Percentiles rank a stretch among this genome's conserved stretches.
Evolutionary conservation across 2,329 filamentous ascomycete genomes (phyloP).

Genomic region (Pseudogymnoascus sp.): DNA sequence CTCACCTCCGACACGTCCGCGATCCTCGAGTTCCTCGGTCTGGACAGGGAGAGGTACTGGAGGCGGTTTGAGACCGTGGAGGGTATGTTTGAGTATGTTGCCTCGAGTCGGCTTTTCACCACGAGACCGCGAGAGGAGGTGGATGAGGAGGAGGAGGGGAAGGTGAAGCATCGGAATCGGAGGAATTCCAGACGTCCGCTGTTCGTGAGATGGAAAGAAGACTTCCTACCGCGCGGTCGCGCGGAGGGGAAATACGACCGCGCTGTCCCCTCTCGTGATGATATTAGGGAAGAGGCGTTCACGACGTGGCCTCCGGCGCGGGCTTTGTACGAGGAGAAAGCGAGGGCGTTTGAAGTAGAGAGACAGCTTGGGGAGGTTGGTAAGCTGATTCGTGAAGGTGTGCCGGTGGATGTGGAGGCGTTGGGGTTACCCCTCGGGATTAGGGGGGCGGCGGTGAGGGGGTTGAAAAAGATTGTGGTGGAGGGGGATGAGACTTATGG

Average conservation of each 20-base stretch:
- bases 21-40: constrained; percentile 56
- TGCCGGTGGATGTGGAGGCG: constrained; percentile 26
- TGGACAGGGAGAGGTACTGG: constrained; percentile 45
- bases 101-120: constrained; percentile 52
- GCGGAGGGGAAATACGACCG: constrained; percentile 31
- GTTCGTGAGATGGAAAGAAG: constrained; percentile 54
- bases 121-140: constrained; percentile 30
- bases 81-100: constrained; percentile 56
- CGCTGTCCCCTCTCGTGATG: constrained; percentile 31
- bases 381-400: constrained; percentile 38
- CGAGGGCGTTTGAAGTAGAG: constrained; percentile 36
- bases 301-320: constrained; percentile 38
- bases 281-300: constrained; percentile 48
- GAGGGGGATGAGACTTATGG: constrained; percentile 37
- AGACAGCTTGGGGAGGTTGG: constrained; percentile 38
- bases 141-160: constrained; percentile 18
- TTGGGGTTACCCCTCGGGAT: neutral
- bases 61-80: constrained; percentile 47
- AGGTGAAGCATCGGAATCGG: constrained; percentile 48
- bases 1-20: constrained; percentile 50
- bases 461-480: constrained; percentile 45
- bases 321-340: constrained; percentile 37
- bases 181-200: constrained; percentile 48
- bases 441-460: constrained; percentile 29
- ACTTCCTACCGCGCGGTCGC: constrained; percentile 51